Evolutionary conservation across 2,329 filamentous ascomycete genomes (phyloP).

Genomic region (Emmonsiellopsis sp.): DNA sequence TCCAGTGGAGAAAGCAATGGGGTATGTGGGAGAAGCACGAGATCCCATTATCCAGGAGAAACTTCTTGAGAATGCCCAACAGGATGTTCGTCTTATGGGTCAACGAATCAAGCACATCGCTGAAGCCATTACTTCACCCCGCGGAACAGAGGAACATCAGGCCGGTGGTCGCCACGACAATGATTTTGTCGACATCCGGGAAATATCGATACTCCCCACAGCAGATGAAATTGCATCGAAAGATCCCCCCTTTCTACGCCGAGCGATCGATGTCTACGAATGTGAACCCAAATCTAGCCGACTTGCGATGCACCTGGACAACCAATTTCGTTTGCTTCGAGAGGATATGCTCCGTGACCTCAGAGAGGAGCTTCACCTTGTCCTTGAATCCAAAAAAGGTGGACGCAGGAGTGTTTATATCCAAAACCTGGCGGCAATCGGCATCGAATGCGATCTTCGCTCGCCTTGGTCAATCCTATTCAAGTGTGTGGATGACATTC

Average conservation of each 20-base stretch:
- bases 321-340: constrained; percentile 28
- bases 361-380: constrained; percentile 20
- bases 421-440: neutral
- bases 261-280: constrained; percentile 17
- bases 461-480: constrained; percentile 12
- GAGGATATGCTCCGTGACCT: constrained; percentile 26
- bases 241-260: constrained; percentile 21
- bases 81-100: constrained; percentile 25
- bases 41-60: constrained; percentile 17
- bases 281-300: constrained; percentile 22
- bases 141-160: neutral
- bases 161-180: constrained; percentile 29
- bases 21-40: constrained; percentile 19
- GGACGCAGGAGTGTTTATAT: constrained; percentile 3
- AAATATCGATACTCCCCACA: constrained; percentile 28
- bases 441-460: neutral
- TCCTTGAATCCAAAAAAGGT: constrained; percentile 8
- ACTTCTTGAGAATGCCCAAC: constrained; percentile 19
- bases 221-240: constrained; percentile 24
- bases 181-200: constrained; percentile 23
- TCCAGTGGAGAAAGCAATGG: constrained; percentile 13
- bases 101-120: constrained; percentile 36
- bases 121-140: constrained; percentile 5
- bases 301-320: constrained; percentile 25
- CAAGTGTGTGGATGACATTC: constrained; percentile 16